Base-by-base conservation (phyloP, 176 grass and related monocot species). In the Avena eriantha region DNA sequence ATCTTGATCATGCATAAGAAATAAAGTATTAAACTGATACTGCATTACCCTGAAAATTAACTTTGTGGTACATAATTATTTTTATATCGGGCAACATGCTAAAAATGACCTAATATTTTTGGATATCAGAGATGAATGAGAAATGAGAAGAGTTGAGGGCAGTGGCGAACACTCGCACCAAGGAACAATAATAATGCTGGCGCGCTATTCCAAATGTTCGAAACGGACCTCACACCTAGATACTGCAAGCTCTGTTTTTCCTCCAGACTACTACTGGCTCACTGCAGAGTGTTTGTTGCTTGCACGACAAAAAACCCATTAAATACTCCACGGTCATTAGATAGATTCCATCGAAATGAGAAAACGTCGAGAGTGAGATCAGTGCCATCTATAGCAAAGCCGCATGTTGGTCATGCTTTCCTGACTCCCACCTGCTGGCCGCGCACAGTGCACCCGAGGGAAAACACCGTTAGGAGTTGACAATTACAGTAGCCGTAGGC, bases 261-360 rank as follows among this genome's bases (percentile, higher is more conserved):
- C 26, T 33, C 23, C 24, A 29, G 39, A 1, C 36, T 39, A 24
- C 50, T 53, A 66, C 26, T 24, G 22, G 59, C 69, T 45, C 14
- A 23, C n/a, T 31, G 72, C 72, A 51, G 72, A 50, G 23, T 18
- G 72, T 75, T 31, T 75, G 72, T 51, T 75, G 72, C 46, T 75
- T 75, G 72, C 72, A 75, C 36, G 22, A 75, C 46, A 49, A 29
- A 75, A 71, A 45, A 58, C 8, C 15, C 24, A 76, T 53, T 53
- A 53, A 76, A 31, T 31, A 76, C 73, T 76, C 47, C 47, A 29
- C 1, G 24, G 73, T 76, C 23, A 75, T 45, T 75, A 75, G 33
- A 36, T 69, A 69, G 73, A 76, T 76, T 76, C 47, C 73, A 53
- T 76, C 73, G 1, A 66, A 26, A 51, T 31, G 46, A 26, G 72